These are phyloP conservation scores for Dryas integrifolia DNA, from an alignment of 331 rosid genomes.

Conservation along the genomic window DNA sequence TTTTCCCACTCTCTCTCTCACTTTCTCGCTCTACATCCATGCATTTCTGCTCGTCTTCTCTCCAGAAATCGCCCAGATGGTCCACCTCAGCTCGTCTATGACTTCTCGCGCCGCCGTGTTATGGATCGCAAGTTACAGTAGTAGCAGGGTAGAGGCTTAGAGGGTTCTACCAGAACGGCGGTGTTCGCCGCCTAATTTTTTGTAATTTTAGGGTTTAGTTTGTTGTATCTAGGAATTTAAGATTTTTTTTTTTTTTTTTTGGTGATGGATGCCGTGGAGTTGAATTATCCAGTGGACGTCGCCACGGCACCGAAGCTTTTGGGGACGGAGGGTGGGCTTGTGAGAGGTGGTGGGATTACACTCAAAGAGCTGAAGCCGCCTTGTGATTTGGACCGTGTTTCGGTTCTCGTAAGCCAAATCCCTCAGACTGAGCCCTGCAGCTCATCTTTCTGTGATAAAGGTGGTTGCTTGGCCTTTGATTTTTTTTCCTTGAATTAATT, in stretches of 20 bases:
- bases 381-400: slow-evolving; percentile 34
- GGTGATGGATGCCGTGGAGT: slow-evolving; percentile 62
- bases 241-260: neutral
- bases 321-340: slow-evolving; percentile 54
- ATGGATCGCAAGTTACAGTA: slow-evolving; percentile 16
- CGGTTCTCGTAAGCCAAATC: slow-evolving; percentile 16
- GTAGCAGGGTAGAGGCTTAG: too few species aligned
- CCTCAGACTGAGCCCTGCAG: slow-evolving; percentile 38
- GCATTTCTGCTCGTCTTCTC: slow-evolving; percentile 7
- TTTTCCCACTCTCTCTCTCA: slow-evolving; percentile 28
- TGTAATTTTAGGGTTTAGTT: neutral
- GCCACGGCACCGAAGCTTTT: slow-evolving; percentile 48
- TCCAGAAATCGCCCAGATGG: slow-evolving; percentile 11
- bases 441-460: slow-evolving; percentile 34
- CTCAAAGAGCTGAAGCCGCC: slow-evolving; percentile 46
- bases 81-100: slow-evolving; percentile 1
- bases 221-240: slow-evolving; percentile 1
- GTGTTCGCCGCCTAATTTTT: neutral
- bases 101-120: slow-evolving; percentile 9
- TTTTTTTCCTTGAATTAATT: neutral
- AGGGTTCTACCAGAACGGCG: neutral
- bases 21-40: slow-evolving; percentile 18
- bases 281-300: slow-evolving; percentile 47
- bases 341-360: slow-evolving; percentile 40
- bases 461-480: slow-evolving; percentile 24